Evolutionary conservation across 2,329 filamentous ascomycete genomes (phyloP).

Genomic region (Penicillium hesseltinei): DNA sequence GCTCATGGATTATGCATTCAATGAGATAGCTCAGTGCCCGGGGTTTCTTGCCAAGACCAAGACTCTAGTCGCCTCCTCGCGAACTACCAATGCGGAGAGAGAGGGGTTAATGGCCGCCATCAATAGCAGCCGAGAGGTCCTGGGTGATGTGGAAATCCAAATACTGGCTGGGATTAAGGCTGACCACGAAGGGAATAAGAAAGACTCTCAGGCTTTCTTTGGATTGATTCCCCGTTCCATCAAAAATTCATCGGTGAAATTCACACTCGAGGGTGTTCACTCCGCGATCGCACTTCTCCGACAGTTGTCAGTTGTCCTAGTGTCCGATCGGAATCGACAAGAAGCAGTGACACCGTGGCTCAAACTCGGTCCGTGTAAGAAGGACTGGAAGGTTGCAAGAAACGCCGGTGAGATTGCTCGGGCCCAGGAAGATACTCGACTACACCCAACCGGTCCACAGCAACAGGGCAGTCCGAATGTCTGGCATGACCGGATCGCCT

Average conservation of each 20-base stretch:
- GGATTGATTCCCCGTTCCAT: constrained; percentile 4
- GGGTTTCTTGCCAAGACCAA: constrained; percentile 18
- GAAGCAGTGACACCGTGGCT: background rate
- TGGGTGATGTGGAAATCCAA: constrained; percentile 10
- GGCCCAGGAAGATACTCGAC: background rate
- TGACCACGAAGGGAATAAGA: background rate
- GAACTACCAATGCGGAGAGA: background rate
- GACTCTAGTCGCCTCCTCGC: constrained; percentile 6
- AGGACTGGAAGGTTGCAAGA: background rate
- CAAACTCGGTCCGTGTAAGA: background rate
- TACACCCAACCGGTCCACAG: background rate
- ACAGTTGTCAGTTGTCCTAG: constrained; percentile 17
- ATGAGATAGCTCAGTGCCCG: constrained; percentile 21
- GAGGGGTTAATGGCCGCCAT: constrained; percentile 4
- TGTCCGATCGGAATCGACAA: constrained; percentile 3
- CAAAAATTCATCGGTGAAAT: constrained; percentile 1
- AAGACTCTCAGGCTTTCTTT: background rate
- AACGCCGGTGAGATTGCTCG: background rate
- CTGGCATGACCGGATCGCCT: constrained; percentile 1
- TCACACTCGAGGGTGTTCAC: constrained; percentile 11
- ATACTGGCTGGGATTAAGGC: constrained; percentile 1
- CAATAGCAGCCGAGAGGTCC: constrained; percentile 8
- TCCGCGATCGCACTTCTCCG: constrained; percentile 19
- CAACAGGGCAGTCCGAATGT: background rate
- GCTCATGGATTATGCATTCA: constrained; percentile 21